Percentiles rank a stretch among this genome's conserved stretches.
These are phyloP conservation scores for Bacidia gigantensis DNA, from an alignment of 495 filamentous ascomycete genomes.

Conservation along the genomic window DNA sequence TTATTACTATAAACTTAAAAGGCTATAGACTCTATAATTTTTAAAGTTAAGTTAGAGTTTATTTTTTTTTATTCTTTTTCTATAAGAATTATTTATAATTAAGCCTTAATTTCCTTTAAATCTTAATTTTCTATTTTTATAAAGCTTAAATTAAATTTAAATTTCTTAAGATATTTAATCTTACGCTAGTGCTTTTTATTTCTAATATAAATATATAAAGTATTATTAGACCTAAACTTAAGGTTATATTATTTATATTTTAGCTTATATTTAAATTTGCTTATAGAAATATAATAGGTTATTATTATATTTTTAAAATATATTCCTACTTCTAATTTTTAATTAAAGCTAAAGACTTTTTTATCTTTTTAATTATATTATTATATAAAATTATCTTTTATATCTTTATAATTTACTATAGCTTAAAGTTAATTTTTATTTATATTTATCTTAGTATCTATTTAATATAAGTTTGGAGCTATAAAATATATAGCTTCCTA, in stretches of 20 bases:
- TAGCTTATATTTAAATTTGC: background rate
- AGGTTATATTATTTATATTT: background rate
- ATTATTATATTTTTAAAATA: background rate
- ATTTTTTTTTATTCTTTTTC: no score
- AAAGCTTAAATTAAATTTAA: background rate
- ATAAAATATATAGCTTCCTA: background rate
- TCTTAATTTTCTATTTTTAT: background rate
- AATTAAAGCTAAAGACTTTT: background rate
- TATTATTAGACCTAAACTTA: background rate
- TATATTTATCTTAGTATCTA: background rate
- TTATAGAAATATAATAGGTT: background rate
- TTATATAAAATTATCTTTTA: background rate
- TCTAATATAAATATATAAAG: background rate
- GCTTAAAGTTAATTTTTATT: background rate
- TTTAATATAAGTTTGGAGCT: background rate
- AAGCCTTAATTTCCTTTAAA: background rate
- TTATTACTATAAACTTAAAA: slow-evolving; percentile 1
- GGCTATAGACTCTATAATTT: background rate
- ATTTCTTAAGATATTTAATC: background rate
- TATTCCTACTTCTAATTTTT: background rate
- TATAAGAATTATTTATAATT: background rate
- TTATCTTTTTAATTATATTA: background rate
- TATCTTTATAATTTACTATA: background rate
- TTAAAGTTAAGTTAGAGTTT: no score
- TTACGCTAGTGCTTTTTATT: background rate